These are phyloP conservation scores for Thinopyrum elongatum DNA, from an alignment of 176 grass and related monocot species.

Conservation along the genomic window DNA sequence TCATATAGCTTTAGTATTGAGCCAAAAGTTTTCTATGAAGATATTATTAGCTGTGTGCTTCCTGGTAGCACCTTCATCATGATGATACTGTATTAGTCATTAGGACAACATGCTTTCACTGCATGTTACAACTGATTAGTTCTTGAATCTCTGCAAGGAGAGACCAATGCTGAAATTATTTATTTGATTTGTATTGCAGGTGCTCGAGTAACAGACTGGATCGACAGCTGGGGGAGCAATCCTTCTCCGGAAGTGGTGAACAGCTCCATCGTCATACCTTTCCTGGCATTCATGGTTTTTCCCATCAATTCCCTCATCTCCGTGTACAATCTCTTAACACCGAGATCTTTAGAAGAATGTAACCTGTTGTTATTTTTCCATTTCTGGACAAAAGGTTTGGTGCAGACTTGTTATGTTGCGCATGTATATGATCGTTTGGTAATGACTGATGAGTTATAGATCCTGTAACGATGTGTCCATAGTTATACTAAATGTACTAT, in stretches of 20 bases:
- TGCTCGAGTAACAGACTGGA: constrained; percentile 54
- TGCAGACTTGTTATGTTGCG: constrained; percentile 12
- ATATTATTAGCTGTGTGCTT: too few relatives aligned
- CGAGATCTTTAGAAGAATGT: constrained; percentile 28
- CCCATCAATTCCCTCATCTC: constrained; percentile 69
- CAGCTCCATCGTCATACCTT: constrained; percentile 71
- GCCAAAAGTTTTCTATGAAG: too few relatives aligned
- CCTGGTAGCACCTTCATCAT: too few relatives aligned
- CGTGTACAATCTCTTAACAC: constrained; percentile 66
- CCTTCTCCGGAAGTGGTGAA: constrained; percentile 71
- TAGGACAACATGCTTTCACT: too few relatives aligned
- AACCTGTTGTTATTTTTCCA: not conserved
- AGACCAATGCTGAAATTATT: too few relatives aligned
- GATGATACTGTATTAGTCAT: too few relatives aligned
- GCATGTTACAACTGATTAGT: too few relatives aligned
- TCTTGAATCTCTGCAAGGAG: too few relatives aligned
- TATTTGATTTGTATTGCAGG: too few relatives aligned
- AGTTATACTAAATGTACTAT: too few relatives aligned
- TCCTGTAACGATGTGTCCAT: not conserved
- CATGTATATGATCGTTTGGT: not conserved
- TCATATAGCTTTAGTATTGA: too few relatives aligned
- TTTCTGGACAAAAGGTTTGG: not conserved
- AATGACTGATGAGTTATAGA: not conserved
- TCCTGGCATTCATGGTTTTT: constrained; percentile 64
- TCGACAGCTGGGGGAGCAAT: too few relatives aligned